Evolutionary conservation across 495 filamentous ascomycete species (phyloP), one percentile per base, ranked within the genome.

Genomic region (Talaromyces liani): DNA sequence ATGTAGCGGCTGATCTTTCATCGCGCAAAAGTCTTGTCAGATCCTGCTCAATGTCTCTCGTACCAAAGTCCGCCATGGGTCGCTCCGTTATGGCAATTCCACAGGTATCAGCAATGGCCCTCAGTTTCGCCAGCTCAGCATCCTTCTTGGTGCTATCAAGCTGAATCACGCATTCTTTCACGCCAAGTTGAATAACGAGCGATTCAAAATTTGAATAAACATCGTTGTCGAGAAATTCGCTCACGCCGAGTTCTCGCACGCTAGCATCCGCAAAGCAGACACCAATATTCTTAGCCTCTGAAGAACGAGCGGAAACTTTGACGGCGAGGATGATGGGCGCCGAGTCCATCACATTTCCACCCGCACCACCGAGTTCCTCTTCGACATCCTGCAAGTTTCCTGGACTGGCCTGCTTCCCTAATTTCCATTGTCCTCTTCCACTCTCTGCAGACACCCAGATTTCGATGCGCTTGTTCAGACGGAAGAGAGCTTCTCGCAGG

Each of bases 221-320:
- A 71, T 99, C 95, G 67, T 98, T 99, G 79, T 99, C 94, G 27
- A 96, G 81, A 69, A 99, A 99, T 71, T 99, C 94, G 80, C 90
- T 95, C 41, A 99, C 92, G 27, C 94, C 94, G 0, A 99, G 84
- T 75, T 99, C 94, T 58, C 95, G 83, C 65, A 97, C 93, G 68
- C 91, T 97, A 9, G 94, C 94, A 84, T 99, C 94, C 7, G 95
- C 94, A 77, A 99, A 99, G 75, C 94, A 97, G 25, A 98, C 93
- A 12, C 94, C 94, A 2, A 98, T 91, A 63, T 83, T 89, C 56
- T 95, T 80, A 2, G 89, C 91, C 73, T 97, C 92, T 0, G 86
- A 83, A 2, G 92, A 93, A 70, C 89, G 93, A 2, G 91, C 87
- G 0, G 89, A 88, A 39, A 98, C 88, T 76, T 96, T 98, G 69